phyloP scores from a whole-genome alignment of 148 eudicot species.

The Bassia scoparia region DNA sequence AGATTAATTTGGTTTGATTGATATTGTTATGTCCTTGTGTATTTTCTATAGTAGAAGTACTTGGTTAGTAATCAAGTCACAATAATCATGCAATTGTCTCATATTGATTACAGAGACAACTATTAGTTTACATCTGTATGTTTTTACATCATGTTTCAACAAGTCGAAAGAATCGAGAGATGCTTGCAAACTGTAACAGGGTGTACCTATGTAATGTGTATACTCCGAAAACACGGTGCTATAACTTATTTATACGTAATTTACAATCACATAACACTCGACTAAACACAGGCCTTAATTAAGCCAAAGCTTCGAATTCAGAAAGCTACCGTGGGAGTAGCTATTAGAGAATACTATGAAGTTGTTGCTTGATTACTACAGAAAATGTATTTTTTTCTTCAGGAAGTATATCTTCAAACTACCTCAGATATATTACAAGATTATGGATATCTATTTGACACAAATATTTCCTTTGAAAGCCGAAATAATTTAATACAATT shows the following conservation, averaged over 20 bases:
- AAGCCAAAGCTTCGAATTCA: not conserved
- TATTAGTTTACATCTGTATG: too few species aligned
- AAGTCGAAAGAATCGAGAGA: not conserved
- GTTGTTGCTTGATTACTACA: slow-evolving; percentile 26
- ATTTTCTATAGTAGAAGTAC: too few species aligned
- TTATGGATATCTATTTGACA: not conserved
- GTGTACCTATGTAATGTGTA: not conserved
- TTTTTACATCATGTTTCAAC: not conserved
- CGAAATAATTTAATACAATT: not conserved
- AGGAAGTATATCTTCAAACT: not conserved
- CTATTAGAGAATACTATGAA: too few species aligned
- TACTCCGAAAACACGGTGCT: not conserved
- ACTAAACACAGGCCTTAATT: not conserved
- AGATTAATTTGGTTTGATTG: too few species aligned
- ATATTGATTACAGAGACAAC: too few species aligned
- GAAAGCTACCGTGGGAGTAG: not conserved
- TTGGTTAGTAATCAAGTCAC: too few species aligned
- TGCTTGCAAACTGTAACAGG: not conserved
- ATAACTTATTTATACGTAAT: not conserved
- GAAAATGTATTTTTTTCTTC: not conserved
- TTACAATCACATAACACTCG: not conserved
- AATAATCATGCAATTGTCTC: too few species aligned
- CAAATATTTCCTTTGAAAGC: not conserved
- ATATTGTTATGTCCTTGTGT: too few species aligned
- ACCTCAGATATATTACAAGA: not conserved